Base-by-base conservation (phyloP, 495 filamentous ascomycete species). In the Jackrogersella minutella region DNA sequence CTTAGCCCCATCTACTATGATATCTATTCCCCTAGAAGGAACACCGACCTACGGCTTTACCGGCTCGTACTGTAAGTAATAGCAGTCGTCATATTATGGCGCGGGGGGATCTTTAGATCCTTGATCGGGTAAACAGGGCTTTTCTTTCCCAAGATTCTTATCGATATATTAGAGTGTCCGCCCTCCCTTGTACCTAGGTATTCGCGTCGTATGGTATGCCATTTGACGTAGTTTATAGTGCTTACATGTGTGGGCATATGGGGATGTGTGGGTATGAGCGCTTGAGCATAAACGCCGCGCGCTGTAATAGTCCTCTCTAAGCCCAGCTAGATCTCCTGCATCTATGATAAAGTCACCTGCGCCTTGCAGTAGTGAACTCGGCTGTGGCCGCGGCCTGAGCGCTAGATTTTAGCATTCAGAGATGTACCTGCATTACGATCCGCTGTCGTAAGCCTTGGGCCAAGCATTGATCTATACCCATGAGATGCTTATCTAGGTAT, bases 11-110 rank as follows among this genome's bases (percentile, higher is more conserved):
- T 30, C 13, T 26, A 28, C 31, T 16, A 41, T 40, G n/a, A n/a
- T n/a, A n/a, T n/a, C n/a, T n/a, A n/a, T n/a, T n/a, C n/a, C n/a
- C n/a, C n/a, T n/a, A n/a, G n/a, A n/a, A n/a, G n/a, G n/a, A n/a
- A n/a, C n/a, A n/a, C n/a, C n/a, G n/a, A n/a, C n/a, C 26, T 51
- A 44, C 52, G 54, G 52, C 47, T 44, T 58, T 57, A 37, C 37
- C 62, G 13, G 17, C 17, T 24, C 52, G 41, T 26, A 24, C 21
- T 21, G 16, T 24, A 44, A 8, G 41, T 62, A 55, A 69, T 64
- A 69, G 17, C 41, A 63, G 54, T 55, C 61, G 56, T 61, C 41
- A 61, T 64, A 56, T 57, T 57, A 60, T 16, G 39, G 41, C 60
- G 50, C 60, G 56, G 60, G 66, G 59, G 46, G 53, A 11, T n/a